A percentile compares a stretch with the other conserved stretches of the same genome.
phyloP scores from a whole-genome alignment of 2,329 filamentous ascomycete genomes.

The Fusarium sp. region DNA sequence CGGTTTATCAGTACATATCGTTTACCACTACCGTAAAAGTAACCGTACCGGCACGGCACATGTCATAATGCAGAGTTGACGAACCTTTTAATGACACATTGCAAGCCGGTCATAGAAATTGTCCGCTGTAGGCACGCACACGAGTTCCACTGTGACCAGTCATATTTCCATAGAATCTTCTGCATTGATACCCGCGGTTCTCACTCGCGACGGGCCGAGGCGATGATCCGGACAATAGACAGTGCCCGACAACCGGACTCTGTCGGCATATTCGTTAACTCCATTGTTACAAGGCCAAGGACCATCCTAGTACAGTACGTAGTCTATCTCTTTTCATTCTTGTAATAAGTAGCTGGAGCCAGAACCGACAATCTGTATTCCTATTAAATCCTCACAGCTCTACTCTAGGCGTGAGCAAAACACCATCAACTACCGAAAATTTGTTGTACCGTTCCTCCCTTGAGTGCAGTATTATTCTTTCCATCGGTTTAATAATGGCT shows the following conservation, averaged over 20 bases:
- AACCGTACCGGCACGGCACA: not conserved
- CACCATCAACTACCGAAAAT: not conserved
- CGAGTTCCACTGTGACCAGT: not conserved
- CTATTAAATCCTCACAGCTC: not conserved
- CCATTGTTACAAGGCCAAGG: not conserved
- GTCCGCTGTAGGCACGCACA: conserved; percentile 5
- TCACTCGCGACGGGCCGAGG: conserved; percentile 25
- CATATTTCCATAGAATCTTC: not conserved
- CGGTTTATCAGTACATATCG: too few relatives aligned
- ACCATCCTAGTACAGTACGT: too few relatives aligned
- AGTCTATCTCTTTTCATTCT: not conserved
- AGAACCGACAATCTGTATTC: not conserved
- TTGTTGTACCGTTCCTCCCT: not conserved
- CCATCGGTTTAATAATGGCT: conserved; percentile 15
- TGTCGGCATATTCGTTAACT: not conserved
- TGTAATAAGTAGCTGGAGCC: not conserved
- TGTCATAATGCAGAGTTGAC: not conserved
- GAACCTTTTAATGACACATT: conserved; percentile 1
- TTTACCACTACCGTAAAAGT: too few relatives aligned
- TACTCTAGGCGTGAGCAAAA: not conserved
- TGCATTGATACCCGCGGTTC: not conserved
- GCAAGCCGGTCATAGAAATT: conserved; percentile 1
- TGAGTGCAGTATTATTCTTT: too few relatives aligned
- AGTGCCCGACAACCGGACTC: conserved; percentile 26
- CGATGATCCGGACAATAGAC: conserved; percentile 16